These are phyloP conservation scores for Candida hispaniensis DNA, from an alignment of 805 yeast species.

Conservation along the genomic window DNA sequence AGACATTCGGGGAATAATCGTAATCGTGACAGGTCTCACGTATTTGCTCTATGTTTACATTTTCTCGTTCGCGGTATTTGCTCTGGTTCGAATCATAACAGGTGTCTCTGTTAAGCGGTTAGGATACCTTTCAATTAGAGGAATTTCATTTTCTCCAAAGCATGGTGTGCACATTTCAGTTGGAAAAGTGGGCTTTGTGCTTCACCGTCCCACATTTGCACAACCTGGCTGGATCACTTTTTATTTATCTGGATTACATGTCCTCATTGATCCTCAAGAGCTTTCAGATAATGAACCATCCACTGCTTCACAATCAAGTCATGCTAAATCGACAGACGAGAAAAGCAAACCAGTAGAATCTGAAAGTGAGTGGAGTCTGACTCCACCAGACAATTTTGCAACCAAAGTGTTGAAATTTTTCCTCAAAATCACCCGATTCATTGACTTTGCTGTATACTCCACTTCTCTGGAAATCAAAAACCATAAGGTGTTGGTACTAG, in stretches of 20 bases:
- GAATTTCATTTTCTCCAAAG: constrained; percentile 28
- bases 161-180: constrained; percentile 30
- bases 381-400: constrained; percentile 20
- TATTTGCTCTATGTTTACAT: constrained; percentile 13
- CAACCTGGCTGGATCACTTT: constrained; percentile 33
- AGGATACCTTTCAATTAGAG: constrained; percentile 33
- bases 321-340: no score
- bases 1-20: constrained; percentile 7
- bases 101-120: constrained; percentile 34
- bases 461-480: constrained; percentile 24
- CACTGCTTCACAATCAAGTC: constrained; percentile 9
- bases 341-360: no score
- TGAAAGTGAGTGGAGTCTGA: constrained; percentile 22
- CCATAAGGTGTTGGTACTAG: constrained; percentile 25
- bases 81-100: constrained; percentile 31
- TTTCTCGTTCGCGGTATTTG: constrained; percentile 30
- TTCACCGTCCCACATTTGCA: constrained; percentile 34
- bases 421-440: constrained; percentile 21
- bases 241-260: constrained; percentile 26
- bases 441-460: constrained; percentile 24
- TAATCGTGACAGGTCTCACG: constrained; percentile 12
- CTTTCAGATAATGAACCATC: constrained; percentile 18
- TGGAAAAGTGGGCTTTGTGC: constrained; percentile 28
- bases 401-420: constrained; percentile 20
- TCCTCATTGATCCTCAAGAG: constrained; percentile 25